Percentiles rank a stretch among this genome's conserved stretches.
These are phyloP conservation scores for Candida michaelii DNA, from an alignment of 805 yeast genomes.

Conservation along the genomic window DNA sequence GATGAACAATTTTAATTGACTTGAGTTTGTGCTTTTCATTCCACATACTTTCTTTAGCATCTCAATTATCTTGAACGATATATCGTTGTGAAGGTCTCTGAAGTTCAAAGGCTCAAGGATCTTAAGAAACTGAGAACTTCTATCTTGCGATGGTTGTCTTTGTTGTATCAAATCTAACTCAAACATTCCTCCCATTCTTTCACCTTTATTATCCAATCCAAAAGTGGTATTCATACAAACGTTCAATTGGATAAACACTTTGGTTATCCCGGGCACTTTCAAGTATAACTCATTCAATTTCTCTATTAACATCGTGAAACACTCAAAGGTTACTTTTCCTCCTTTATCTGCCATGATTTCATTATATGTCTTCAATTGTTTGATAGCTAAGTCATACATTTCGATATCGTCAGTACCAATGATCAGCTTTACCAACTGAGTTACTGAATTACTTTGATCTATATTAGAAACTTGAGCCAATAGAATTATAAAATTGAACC, in stretches of 20 bases:
- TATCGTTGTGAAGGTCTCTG: constrained; percentile 5
- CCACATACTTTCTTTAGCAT: constrained; percentile 1
- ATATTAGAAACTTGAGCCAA: constrained; percentile 35
- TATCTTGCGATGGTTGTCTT: background rate
- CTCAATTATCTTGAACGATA: constrained; percentile 3
- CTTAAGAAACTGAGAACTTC: background rate
- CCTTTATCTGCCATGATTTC: constrained; percentile 16
- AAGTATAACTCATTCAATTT: constrained; percentile 13
- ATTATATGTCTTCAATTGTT: constrained; percentile 20
- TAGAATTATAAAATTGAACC: constrained; percentile 36
- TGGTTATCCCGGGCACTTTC: constrained; percentile 19
- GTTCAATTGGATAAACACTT: constrained; percentile 17
- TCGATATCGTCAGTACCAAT: constrained; percentile 22
- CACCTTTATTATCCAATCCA: background rate
- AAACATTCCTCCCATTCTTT: background rate
- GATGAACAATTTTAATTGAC: background rate
- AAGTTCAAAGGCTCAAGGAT: constrained; percentile 3
- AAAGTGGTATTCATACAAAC: constrained; percentile 10
- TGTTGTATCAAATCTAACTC: background rate
- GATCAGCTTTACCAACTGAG: constrained; percentile 25
- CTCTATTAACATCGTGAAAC: constrained; percentile 19
- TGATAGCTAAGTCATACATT: constrained; percentile 22
- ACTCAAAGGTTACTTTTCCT: constrained; percentile 19
- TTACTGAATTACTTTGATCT: constrained; percentile 30
- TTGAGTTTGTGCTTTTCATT: background rate